A percentile compares a stretch with the other conserved stretches of the same genome.
phyloP scores from a whole-genome alignment of 352 stramenopile species.

The Globisporangium viniferum region DNA sequence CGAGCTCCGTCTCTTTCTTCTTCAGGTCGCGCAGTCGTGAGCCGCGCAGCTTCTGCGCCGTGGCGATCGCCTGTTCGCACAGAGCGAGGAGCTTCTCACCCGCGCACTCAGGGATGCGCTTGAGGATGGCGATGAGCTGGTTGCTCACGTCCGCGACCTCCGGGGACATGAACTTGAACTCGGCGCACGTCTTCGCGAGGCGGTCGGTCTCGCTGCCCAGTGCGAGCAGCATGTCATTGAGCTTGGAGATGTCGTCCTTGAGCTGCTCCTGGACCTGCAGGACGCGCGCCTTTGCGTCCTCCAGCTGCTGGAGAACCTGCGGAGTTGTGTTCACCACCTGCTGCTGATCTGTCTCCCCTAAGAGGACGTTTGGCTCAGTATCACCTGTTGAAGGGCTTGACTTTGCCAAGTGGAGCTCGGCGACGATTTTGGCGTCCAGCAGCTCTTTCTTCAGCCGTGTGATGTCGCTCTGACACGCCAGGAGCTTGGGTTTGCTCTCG shows the following conservation, averaged over 20 bases:
- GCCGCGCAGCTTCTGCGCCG: conserved; percentile 40
- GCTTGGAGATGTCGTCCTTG: conserved; percentile 31
- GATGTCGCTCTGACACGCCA: conserved; percentile 33
- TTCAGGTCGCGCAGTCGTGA: conserved; percentile 50
- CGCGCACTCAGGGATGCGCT: conserved; percentile 43
- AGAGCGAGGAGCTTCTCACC: conserved; percentile 34
- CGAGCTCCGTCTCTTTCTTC: conserved; percentile 51
- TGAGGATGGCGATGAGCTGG: conserved; percentile 24
- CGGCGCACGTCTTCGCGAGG: conserved; percentile 27
- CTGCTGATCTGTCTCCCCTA: not conserved
- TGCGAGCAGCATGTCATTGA: conserved; percentile 49
- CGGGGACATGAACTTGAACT: conserved; percentile 33
- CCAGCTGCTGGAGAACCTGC: conserved; percentile 19
- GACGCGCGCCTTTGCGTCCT: conserved; percentile 37
- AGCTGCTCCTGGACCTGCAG: conserved; percentile 48
- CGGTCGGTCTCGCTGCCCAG: conserved; percentile 48
- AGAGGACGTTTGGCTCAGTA: not conserved
- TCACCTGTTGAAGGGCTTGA: not conserved
- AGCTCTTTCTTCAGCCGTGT: conserved; percentile 42
- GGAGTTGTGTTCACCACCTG: not conserved
- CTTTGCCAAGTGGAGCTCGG: conserved; percentile 41
- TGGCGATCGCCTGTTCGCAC: conserved; percentile 43
- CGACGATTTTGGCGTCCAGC: conserved; percentile 32
- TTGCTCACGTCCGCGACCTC: conserved; percentile 22
- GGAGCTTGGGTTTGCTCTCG: conserved; percentile 35